Base-by-base conservation (phyloP, 305 asterid species). In the Andrographis paniculata region DNA sequence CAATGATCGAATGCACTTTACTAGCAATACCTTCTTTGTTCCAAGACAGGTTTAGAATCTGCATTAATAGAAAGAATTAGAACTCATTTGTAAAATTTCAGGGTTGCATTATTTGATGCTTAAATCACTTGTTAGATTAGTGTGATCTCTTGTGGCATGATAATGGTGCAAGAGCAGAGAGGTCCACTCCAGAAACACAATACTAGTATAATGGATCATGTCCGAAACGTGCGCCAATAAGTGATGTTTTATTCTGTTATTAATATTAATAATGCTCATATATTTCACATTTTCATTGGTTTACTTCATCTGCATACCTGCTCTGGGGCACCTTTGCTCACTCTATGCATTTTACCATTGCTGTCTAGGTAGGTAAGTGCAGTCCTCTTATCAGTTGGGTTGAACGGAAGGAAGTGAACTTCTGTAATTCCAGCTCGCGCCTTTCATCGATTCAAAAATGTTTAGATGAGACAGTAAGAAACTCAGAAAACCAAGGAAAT, bases 291-390 rank as follows among this genome's bases (percentile, higher is more conserved):
- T 16, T 7, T 33, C 14, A 16, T 37, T 37, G 42, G 42, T 14
- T 37, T n/a, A 37, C 6, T 37, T n/a, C 42, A 37, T 37, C 6
- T 62, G n/a, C 35, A 18, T 64, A 68, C 84, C 75, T 66, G 84
- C 61, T 76, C 80, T 6, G 79, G 84, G 35, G 80, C 80, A 5
- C 84, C 84, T 63, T 76, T 76, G 68, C 78, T 75, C 61, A 68
- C 79, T 63, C 76, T 66, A 43, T 65, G 76, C 82, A 70, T 74
- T 52, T 61, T 70, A 40, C 73, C 82, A 45, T 60, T 65, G 47
- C 56, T 66, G 23, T 75, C 78, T 64, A 56, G 54, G 64, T 75
- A 75, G 20, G 78, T 75, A 42, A 75, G 60, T 28, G 82, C 78
- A 38, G 78, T 71, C 58, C 82, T 70, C 59, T 75, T 75, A 58